Base-by-base conservation (phyloP, 1,284 basidiomycete genomes). In the Grifola frondosa region DNA sequence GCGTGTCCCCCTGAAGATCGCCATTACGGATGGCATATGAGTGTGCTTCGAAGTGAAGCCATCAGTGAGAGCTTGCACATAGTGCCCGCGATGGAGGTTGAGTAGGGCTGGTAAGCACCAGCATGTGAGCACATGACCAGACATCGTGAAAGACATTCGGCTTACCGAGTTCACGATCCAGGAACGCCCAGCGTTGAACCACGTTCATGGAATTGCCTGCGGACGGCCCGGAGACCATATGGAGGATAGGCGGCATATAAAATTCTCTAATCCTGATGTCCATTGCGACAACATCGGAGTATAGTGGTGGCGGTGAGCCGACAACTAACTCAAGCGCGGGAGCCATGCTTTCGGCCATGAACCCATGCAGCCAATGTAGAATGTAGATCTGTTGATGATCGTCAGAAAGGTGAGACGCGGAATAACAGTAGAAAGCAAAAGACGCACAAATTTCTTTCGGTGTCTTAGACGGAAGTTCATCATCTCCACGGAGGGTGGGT, bases 81-180 rank as follows among this genome's bases (percentile, higher is more conserved):
- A 87, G 66, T 81, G 86, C 40, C 72, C 73, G 20, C 83, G 71
- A 55, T 88, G 85, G 19, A 88, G 73, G 55, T 82, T 80, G 53
- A 87, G 69, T 6, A 88, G 63, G 15, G 84, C 84, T 87, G 44
- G 4, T 17, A 7, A 28, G 21, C n/a, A n/a, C n/a, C n/a, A 24
- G 29, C n/a, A 35, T 42, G 24, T 48, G 33, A 46, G 30, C 45
- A 22, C n/a, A 37, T 23, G 36, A 17, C 9, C 30, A 35, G 6
- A 43, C 25, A 21, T 13, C 25, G 37, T 28, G 33, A 40, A 19
- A 22, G 26, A 19, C 13, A 29, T 33, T 19, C 6, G 24, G 69
- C 77, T 47, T 37, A 82, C 82, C 70, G 2, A 78, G 74, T 64
- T 85, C 81, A 5, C 75, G 81, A 38, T 74, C 73, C 46, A 34